Conservation (phyloP, 2,329 filamentous ascomycete species). For the Exutisphaerella laricina region DNA sequence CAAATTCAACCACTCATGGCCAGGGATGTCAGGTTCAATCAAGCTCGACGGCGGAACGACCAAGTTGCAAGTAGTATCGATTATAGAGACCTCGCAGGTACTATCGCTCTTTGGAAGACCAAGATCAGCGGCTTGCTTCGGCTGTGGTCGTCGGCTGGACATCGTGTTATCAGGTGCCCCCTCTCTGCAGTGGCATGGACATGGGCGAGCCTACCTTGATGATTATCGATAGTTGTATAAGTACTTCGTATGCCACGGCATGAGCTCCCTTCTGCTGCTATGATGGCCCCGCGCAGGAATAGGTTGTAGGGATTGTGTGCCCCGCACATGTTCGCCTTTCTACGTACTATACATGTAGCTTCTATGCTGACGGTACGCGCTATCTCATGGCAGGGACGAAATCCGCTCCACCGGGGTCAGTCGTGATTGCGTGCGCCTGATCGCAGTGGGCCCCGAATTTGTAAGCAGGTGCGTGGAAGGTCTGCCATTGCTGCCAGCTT, state of each 20-base stretch:
- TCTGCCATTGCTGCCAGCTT: no score
- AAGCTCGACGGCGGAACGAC: constrained; percentile 51
- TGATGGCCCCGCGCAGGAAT: constrained; percentile 4
- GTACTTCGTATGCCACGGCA: background rate
- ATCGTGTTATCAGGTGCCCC: constrained; percentile 7
- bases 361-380: background rate
- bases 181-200: background rate
- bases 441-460: no score
- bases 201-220: constrained; percentile 7
- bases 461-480: no score
- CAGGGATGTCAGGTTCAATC: constrained; percentile 63
- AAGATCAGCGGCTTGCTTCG: constrained; percentile 12
- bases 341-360: background rate
- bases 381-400: background rate
- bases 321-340: background rate
- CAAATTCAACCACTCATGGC: constrained; percentile 18
- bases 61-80: constrained; percentile 18
- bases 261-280: background rate
- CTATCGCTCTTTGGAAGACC: constrained; percentile 14
- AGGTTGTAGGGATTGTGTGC: background rate
- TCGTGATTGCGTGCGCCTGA: no score
- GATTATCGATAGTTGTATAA: background rate
- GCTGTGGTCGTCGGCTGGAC: constrained; percentile 12
- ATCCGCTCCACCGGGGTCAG: background rate
- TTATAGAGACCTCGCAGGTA: constrained; percentile 18